Evolutionary conservation across 306 rosid genomes (phyloP).

Genomic region (Delonix regia): DNA sequence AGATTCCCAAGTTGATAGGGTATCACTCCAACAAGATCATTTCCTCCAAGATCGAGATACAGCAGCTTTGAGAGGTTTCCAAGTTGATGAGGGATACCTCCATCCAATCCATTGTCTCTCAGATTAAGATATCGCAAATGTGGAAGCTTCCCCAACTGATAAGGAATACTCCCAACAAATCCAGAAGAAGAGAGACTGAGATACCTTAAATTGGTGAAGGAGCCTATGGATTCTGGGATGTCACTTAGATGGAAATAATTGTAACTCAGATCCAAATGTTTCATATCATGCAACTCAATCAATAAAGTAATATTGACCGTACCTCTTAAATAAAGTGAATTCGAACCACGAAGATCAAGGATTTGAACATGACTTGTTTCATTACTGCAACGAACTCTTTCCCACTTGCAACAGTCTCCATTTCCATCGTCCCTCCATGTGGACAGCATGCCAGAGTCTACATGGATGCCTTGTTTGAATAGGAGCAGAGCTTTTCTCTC

Average conservation of each 20-base stretch:
- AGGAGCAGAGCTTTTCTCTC: slow-evolving; percentile 27
- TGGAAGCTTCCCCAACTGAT: slow-evolving; percentile 8
- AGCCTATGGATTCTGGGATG: neutral
- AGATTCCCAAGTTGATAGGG: slow-evolving; percentile 1
- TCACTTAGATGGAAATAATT: fast-evolving
- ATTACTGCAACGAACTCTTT: slow-evolving; percentile 15
- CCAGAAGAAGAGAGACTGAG: neutral
- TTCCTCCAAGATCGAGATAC: neutral
- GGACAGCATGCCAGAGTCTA: neutral
- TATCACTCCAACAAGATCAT: neutral
- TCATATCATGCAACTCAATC: slow-evolving; percentile 2
- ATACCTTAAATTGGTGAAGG: neutral
- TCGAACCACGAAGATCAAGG: slow-evolving; percentile 21
- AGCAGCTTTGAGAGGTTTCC: neutral
- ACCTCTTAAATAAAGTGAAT: neutral
- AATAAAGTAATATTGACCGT: neutral
- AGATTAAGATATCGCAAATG: neutral
- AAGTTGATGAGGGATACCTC: slow-evolving; percentile 9
- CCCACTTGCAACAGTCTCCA: slow-evolving; percentile 28
- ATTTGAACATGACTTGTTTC: neutral
- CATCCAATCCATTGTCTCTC: neutral
- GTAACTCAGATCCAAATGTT: slow-evolving; percentile 23
- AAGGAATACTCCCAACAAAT: neutral
- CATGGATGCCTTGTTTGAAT: neutral
- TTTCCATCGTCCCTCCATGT: neutral